Base-by-base conservation (phyloP, 2,329 filamentous ascomycete genomes). In the Alternaria sp. region DNA sequence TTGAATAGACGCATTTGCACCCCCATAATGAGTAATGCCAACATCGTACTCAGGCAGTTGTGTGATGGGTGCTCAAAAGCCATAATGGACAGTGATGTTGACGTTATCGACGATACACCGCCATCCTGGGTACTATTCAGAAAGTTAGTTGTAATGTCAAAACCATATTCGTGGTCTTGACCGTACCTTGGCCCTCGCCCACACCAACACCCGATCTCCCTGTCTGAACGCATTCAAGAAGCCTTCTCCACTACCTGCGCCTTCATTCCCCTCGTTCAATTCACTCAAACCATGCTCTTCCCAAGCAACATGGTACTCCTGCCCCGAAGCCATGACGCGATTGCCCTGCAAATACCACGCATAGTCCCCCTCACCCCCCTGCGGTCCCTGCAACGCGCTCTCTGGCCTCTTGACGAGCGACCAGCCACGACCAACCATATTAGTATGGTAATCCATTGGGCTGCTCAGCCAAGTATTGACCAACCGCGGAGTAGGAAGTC, bases 341-440 rank as follows among this genome's bases (percentile, higher is more conserved):
- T 78, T 78, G 0, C 70, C 69, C 54, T 78, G 75, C 4, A 78
- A 34, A 63, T 72, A 74, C 76, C 76, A 78, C 4, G 74, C 69
- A 45, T 66, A 50, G 20, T 64, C 57, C 6, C 62, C 69, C 32
- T 75, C 72, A 9, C 67, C 68, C 12, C 59, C 67, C 43, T 74
- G 71, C 11, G 71, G 67, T 2, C 71, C 71, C 18, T 67, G 62
- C 34, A 62, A 40, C 11, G 63, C 66, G 6, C 52, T 49, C 34
- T 57, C 59, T 5, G 72, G 69, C 12, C 72, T 66, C 25, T 54
- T 34, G 18, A 71, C 66, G 18, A 76, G 59, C 28, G 30, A 54
- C 63, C 66, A 70, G 5, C 69, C 69, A 2, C 50, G 52, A 6
- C 51, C 45, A 12, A 50, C 49, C 8, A 63, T 48, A 12, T 44